Conservation (phyloP, 768 basidiomycete species). For the Hydnomerulius pinastri region DNA sequence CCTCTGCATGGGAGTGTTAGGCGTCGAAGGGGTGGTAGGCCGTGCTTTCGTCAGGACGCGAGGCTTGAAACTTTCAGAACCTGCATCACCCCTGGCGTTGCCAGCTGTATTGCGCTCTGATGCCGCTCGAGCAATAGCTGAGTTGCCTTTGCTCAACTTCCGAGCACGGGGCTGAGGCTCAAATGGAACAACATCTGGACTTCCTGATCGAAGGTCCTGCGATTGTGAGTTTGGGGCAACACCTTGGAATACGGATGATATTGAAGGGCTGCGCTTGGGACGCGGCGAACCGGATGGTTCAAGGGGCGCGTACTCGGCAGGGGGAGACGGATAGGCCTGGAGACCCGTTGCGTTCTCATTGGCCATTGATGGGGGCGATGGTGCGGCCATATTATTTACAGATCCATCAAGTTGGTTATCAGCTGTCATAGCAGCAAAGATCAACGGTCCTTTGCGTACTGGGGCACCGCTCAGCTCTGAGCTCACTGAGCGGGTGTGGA, state of each 20-base stretch:
- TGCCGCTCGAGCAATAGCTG: neutral
- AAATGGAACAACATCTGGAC: slow-evolving; percentile 4
- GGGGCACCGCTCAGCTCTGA: slow-evolving; percentile 18
- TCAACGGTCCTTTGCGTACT: slow-evolving; percentile 54
- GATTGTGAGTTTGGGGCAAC: slow-evolving; percentile 1
- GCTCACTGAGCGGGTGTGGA: slow-evolving; percentile 15
- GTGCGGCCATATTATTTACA: slow-evolving; percentile 11
- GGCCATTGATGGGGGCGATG: slow-evolving; percentile 11
- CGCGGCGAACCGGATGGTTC: slow-evolving; percentile 3
- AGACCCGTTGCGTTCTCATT: neutral
- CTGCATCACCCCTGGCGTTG: slow-evolving; percentile 8
- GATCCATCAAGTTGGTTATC: slow-evolving; percentile 20
- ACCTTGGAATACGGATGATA: slow-evolving; percentile 1
- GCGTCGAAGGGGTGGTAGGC: slow-evolving; percentile 34
- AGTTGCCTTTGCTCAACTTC: slow-evolving; percentile 18
- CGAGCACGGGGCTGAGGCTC: slow-evolving; percentile 16
- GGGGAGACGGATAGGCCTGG: slow-evolving; percentile 30
- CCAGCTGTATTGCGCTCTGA: slow-evolving; percentile 15
- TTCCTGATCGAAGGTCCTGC: neutral
- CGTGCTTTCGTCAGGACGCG: slow-evolving; percentile 35
- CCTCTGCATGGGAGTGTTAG: slow-evolving; percentile 12
- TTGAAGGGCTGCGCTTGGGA: slow-evolving; percentile 2
- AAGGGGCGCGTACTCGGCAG: slow-evolving; percentile 17
- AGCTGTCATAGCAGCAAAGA: slow-evolving; percentile 60
- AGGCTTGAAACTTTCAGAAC: slow-evolving; percentile 17